Conservation (phyloP, 441 rosid species). For the Francoa sonchifolia region DNA sequence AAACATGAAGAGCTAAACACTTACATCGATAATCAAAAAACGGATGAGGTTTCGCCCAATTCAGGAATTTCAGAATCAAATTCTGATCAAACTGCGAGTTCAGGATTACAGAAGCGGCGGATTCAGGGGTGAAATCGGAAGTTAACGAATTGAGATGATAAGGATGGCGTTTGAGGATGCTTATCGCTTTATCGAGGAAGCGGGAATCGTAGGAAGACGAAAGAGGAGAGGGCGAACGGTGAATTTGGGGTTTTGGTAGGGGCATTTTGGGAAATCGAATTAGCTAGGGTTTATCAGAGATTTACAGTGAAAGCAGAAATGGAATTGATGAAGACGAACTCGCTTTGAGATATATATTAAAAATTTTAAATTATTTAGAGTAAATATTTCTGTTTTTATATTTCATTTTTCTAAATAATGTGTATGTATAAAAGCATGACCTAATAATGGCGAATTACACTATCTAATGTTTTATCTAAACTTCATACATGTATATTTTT, state of each 20-base stretch:
- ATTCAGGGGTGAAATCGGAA: conserved; percentile 52
- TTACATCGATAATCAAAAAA: conserved; percentile 63
- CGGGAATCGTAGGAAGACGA: conserved; percentile 26
- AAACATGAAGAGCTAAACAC: conserved; percentile 63
- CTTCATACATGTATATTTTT: no score
- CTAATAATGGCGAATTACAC: no score
- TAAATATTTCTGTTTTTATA: no score
- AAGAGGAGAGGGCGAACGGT: conserved; percentile 25
- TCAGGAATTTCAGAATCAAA: conserved; percentile 41
- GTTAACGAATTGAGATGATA: conserved; percentile 37
- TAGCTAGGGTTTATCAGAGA: conserved; percentile 13
- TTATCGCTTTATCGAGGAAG: conserved; percentile 53
- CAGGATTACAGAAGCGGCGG: conserved; percentile 47
- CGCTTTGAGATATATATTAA: no score
- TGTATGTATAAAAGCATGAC: no score
- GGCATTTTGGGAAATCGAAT: conserved; percentile 22
- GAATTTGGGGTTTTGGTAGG: conserved; percentile 22
- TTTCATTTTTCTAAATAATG: no score
- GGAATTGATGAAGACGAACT: background rate
- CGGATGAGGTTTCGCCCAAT: conserved; percentile 47
- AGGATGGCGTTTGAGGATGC: conserved; percentile 51
- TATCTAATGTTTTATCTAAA: no score
- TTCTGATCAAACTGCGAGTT: conserved; percentile 44
- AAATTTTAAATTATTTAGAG: no score
- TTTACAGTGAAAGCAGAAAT: background rate